Base-by-base conservation (phyloP, 2,329 filamentous ascomycete genomes). In the Fusarium metavorans region DNA sequence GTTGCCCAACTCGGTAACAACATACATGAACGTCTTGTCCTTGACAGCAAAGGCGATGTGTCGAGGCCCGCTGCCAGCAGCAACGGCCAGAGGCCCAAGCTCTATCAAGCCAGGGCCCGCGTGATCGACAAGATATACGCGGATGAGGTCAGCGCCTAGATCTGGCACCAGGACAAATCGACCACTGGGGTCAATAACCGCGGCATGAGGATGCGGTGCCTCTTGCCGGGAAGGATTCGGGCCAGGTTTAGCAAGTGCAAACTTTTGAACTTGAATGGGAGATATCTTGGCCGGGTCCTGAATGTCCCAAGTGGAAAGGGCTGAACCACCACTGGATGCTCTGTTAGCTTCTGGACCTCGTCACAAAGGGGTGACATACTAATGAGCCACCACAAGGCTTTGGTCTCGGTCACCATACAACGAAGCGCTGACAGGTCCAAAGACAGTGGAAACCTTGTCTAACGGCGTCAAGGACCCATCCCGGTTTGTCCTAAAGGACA, bases 91-190 rank as follows among this genome's bases (percentile, higher is more conserved):
- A 9, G 88, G 84, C 8, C 79, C 73, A 23, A 83, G 74, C 25
- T 82, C 77, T 20, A 77, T 77, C 9, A 89, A 82, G 35, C 87
- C 84, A 8, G 82, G 78, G 54, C 86, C 85, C 73, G 89, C 82
- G 10, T 59, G 59, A 59, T 66, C 65, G 76, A 92, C 85, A 64
- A 83, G 78, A 80, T 89, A 94, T 66, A 84, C 82, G 72, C 89
- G 90, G 57, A 94, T 81, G 8, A 90, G 77, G 76, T 94, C 92
- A 66, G 88, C 86, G 45, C 92, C 90, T 6, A 95, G 85, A 75
- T 94, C 92, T 2, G 92, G 91, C 10, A 91, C 87, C 10, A 93
- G 77, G 32, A 93, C 76, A 80, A 88, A 94, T n/a, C 85, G 77
- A 7, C 88, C 88, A 3, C 89, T 92, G 8, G 92, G 92, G 79